Evolutionary conservation across 73 alveolate species (phyloP).

Genomic region (Durusdinium trenchii): DNA sequence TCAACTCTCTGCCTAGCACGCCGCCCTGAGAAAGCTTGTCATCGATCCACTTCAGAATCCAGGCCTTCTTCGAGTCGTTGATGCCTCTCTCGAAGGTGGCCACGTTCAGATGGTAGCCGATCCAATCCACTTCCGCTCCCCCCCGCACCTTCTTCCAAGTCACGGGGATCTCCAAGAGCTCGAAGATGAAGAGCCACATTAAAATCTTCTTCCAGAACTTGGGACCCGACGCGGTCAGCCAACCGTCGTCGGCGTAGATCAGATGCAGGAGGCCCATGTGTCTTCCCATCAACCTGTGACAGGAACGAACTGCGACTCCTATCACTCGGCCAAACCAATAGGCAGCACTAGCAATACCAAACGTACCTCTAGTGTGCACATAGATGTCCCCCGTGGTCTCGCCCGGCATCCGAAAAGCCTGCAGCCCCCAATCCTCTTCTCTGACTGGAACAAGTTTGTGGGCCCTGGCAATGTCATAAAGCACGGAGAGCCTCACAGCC

Average conservation of each 20-base stretch:
- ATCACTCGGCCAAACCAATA: not conserved
- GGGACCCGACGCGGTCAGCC: not conserved
- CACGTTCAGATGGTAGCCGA: conserved; percentile 24
- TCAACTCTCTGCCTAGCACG: not conserved
- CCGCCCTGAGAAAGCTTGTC: not conserved
- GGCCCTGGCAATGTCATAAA: not conserved
- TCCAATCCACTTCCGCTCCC: conserved; percentile 19
- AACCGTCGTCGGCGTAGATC: conserved; percentile 28
- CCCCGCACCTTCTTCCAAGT: conserved; percentile 30
- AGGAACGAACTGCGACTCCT: not conserved
- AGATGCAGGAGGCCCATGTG: not conserved
- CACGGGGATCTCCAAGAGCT: conserved; percentile 23
- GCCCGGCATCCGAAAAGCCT: not conserved
- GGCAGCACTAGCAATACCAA: conserved; percentile 31
- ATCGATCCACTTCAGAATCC: not conserved
- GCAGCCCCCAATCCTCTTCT: not conserved
- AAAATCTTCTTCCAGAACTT: not conserved
- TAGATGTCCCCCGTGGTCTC: not conserved
- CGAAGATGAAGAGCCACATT: conserved; percentile 2
- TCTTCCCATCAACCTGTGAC: not conserved
- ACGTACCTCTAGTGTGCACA: conserved; percentile 28
- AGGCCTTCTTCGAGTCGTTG: not conserved
- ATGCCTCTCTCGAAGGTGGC: not conserved
- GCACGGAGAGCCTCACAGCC: not conserved
- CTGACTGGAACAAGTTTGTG: not conserved